Conservation (phyloP, 352 stramenopile species). For the Pythium sukuiense region DNA sequence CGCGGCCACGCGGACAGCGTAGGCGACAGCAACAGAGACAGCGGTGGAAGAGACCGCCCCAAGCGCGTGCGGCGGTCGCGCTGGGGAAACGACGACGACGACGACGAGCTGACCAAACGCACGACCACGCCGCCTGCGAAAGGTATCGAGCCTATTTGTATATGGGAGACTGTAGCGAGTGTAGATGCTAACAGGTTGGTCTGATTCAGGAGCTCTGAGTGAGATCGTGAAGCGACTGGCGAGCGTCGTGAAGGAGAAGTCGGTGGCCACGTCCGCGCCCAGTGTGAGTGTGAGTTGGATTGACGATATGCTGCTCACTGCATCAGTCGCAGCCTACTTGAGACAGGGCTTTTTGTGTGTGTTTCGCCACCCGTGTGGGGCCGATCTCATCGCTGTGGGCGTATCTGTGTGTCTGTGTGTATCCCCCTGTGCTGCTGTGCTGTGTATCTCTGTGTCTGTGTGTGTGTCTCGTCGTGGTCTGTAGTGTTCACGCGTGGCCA, state of each 20-base stretch:
- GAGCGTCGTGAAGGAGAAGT: slow-evolving; percentile 67
- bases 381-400: slow-evolving; percentile 2
- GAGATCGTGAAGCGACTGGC: slow-evolving; percentile 70
- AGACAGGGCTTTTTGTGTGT: neutral
- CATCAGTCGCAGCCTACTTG: neutral
- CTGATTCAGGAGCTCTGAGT: slow-evolving; percentile 31
- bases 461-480: slow-evolving; percentile 14
- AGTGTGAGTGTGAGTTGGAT: slow-evolving; percentile 17
- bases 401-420: slow-evolving; percentile 12
- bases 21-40: neutral
- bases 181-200: neutral
- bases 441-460: slow-evolving; percentile 18
- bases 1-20: slow-evolving; percentile 10
- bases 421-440: slow-evolving; percentile 16
- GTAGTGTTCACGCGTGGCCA: slow-evolving; percentile 39
- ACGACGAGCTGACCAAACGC: neutral
- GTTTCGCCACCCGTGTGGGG: neutral
- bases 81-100: slow-evolving; percentile 31
- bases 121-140: slow-evolving; percentile 12
- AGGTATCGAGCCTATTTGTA: neutral
- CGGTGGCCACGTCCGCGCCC: slow-evolving; percentile 33
- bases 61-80: slow-evolving; percentile 44
- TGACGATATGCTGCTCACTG: neutral
- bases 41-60: neutral
- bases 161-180: too few species aligned